phyloP scores from a whole-genome alignment of 345 rosid species.

The Eucalyptus cloeziana region DNA sequence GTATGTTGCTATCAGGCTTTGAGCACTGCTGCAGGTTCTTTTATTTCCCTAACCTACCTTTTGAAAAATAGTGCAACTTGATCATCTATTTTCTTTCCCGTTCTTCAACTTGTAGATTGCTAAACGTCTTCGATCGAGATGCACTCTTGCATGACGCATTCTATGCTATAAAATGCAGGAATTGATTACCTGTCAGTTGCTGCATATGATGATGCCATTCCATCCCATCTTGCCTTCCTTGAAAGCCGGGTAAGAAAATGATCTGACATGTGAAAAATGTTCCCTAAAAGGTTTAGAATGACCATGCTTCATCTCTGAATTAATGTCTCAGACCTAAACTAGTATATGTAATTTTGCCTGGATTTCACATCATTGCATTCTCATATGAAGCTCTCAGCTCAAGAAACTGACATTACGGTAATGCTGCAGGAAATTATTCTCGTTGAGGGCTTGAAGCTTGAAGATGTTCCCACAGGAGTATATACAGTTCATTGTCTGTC shows the following conservation, averaged over 20 bases:
- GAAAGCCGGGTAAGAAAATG: constrained; percentile 28
- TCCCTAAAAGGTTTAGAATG: not conserved
- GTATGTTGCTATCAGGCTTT: not conserved
- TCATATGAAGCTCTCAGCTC: not conserved
- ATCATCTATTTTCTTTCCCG: not conserved
- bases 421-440: constrained; percentile 39
- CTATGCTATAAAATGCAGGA: constrained; percentile 21
- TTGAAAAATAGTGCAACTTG: not conserved
- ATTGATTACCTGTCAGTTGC: constrained; percentile 73
- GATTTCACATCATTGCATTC: not conserved
- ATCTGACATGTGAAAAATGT: not conserved
- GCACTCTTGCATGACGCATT: not conserved
- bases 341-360: not conserved
- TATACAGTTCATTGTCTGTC: constrained; percentile 69
- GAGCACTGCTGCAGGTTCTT: not conserved
- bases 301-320: not conserved
- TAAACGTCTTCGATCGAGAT: not conserved
- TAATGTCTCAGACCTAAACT: not conserved
- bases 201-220: constrained; percentile 36
- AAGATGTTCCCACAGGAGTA: constrained; percentile 40
- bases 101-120: not conserved
- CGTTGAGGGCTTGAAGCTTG: constrained; percentile 60
- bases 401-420: not conserved
- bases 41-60: not conserved
- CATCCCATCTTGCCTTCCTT: constrained; percentile 25